Evolutionary conservation across 2,329 filamentous ascomycete species (phyloP), one percentile per base, ranked within the genome.

Genomic region (Mycogone perniciosa): DNA sequence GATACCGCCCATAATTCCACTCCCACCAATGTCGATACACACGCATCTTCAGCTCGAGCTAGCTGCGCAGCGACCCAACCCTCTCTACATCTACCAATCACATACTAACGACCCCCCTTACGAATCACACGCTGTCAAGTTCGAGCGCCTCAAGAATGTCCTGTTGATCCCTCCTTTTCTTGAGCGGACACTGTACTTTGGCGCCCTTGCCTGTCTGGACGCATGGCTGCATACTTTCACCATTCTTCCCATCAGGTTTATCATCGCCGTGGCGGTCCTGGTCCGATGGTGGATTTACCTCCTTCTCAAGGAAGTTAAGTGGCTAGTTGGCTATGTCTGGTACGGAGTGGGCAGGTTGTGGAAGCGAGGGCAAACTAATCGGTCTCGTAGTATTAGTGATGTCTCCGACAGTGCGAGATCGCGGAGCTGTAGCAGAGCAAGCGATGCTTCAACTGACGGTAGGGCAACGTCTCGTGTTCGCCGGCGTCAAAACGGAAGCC

Each of bases 161-260:
- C 70, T 99, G 5, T 74, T 90, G 29, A 72, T 99, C 4, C 90
- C 92, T 0, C 79, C 82, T 0, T 88, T 86, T 54, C 76, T 99
- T 5, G 93, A 99, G 69, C 80, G 86, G 42, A 86, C 91, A 0
- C 77, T 99, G 5, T 82, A 84, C 53, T 97, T 99, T 69, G 93
- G 93, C 6, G 85, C 88, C 0, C 70, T 97, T 33, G 91, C 92
- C 6, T 99, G 93, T 68, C 75, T 99, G 5, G 93, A 99, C 66
- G 88, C 92, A 1, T 99, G 92, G 90, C 79, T 99, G 1, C 93
- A 96, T 70, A 95, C 89, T 1, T 95, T 99, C 60, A 99, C 93
- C 0, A 96, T 99, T 41, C 74, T 99, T 0, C 93, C 93, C 0
- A 77, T 99, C 53, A 81, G 93, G 2, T 97, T 99, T 60, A 67